A percentile compares a stretch with the other conserved stretches of the same genome.
Evolutionary conservation across 164 flowering plant genomes (phyloP).

Genomic region (Dillenia turbinata): DNA sequence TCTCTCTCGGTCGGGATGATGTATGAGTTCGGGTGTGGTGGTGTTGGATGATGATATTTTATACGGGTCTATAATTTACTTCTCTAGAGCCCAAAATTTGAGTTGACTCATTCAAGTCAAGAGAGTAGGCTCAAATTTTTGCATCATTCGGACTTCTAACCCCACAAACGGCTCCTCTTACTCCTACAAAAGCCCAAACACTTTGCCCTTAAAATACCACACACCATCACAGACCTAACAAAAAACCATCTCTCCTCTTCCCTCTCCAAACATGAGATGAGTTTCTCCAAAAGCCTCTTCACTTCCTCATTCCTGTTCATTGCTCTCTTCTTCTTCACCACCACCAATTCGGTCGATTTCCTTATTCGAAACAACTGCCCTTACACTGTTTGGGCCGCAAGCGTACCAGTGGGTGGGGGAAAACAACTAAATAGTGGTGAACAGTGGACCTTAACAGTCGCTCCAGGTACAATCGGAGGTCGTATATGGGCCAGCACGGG

Average conservation of each 20-base stretch:
- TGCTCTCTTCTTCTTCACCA: neutral
- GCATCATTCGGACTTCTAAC: no score
- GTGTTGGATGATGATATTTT: no score
- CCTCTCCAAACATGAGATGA: neutral
- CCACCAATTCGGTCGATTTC: slow-evolving; percentile 4
- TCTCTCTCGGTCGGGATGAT: no score
- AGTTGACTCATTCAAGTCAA: no score
- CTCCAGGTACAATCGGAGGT: slow-evolving; percentile 2
- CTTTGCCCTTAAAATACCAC: no score
- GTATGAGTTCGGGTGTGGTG: no score
- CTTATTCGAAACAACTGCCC: slow-evolving; percentile 2
- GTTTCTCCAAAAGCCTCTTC: neutral
- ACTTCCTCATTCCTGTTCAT: neutral
- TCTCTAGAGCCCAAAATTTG: no score
- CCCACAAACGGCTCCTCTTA: no score
- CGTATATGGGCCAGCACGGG: slow-evolving; percentile 20
- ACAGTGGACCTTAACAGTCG: slow-evolving; percentile 6
- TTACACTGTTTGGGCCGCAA: slow-evolving; percentile 14
- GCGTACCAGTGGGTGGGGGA: slow-evolving; percentile 16
- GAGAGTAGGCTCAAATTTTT: no score
- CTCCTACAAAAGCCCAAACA: no score
- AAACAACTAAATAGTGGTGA: slow-evolving; percentile 3
- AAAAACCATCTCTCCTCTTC: neutral
- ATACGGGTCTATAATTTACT: no score
- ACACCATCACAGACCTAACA: no score